A percentile compares a stretch with the other conserved stretches of the same genome.
These are phyloP conservation scores for Fonsecaea monophora DNA, from an alignment of 2,329 filamentous ascomycete species.

Conservation along the genomic window DNA sequence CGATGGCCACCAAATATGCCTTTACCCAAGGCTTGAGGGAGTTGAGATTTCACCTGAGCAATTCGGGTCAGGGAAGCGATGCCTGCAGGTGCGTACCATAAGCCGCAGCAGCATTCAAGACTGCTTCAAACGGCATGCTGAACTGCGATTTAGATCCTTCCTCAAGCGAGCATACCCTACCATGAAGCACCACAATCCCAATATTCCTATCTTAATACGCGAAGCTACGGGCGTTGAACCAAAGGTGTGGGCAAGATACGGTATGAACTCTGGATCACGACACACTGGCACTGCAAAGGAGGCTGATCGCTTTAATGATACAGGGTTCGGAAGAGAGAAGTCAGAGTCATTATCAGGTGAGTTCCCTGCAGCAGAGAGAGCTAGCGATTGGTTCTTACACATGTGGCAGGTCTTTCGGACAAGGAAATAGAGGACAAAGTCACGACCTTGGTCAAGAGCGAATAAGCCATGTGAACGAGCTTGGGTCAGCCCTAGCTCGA, in stretches of 20 bases:
- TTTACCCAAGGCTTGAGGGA: conserved; percentile 91
- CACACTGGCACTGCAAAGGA: neutral
- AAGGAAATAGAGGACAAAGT: conserved; percentile 74
- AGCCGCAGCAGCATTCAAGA: neutral
- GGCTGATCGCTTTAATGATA: conserved; percentile 34
- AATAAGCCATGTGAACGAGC: conserved; percentile 31
- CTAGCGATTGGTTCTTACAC: neutral
- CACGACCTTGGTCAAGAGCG: conserved; percentile 65
- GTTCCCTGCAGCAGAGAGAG: conserved; percentile 30
- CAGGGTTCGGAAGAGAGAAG: conserved; percentile 73
- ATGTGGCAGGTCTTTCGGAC: conserved; percentile 66
- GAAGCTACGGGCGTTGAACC: conserved; percentile 86
- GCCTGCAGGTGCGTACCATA: conserved; percentile 72
- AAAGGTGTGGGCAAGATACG: conserved; percentile 90
- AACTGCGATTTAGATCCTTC: conserved; percentile 70
- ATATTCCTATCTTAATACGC: conserved; percentile 90
- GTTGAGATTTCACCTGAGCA: conserved; percentile 96
- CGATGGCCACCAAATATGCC: conserved; percentile 90
- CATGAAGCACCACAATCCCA: conserved; percentile 99
- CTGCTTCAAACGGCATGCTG: conserved; percentile 6
- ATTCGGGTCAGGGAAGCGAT: conserved; percentile 88
- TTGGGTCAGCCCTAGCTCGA: neutral
- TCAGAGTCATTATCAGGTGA: conserved; percentile 67
- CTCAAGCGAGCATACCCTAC: conserved; percentile 89
- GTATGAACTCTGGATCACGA: conserved; percentile 57